Percentiles rank a stretch among this genome's conserved stretches.
Evolutionary conservation across 140 eudicot genomes (phyloP).

Genomic region (Eryngium alpinum): DNA sequence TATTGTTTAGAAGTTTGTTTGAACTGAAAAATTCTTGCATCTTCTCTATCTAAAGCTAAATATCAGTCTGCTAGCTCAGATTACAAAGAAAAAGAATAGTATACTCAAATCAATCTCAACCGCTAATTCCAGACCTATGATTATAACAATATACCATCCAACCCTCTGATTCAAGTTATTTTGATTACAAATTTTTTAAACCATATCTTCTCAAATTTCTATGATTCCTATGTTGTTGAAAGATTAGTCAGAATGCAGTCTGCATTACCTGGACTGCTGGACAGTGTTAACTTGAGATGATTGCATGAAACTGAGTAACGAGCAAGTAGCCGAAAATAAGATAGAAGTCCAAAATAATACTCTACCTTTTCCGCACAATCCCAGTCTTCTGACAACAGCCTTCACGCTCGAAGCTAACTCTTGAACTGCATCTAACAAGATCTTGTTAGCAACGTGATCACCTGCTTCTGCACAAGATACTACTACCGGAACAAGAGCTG

Average conservation of each 20-base stretch:
- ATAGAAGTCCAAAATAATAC: not conserved
- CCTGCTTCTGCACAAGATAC: slow-evolving; percentile 81
- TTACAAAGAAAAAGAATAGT: not conserved
- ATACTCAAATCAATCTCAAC: not conserved
- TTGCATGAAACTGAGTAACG: not conserved
- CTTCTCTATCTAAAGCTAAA: not conserved
- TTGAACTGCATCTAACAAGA: slow-evolving; percentile 64
- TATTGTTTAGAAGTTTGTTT: not conserved
- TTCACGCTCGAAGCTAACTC: slow-evolving; percentile 77
- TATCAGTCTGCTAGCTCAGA: not conserved
- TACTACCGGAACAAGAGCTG: slow-evolving; percentile 70
- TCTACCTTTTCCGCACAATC: slow-evolving; percentile 69
- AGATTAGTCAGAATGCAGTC: too few species aligned
- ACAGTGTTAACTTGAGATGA: not conserved
- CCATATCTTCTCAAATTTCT: not conserved
- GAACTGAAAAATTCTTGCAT: not conserved
- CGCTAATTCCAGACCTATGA: not conserved
- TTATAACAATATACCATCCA: not conserved
- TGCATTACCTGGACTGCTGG: too few species aligned
- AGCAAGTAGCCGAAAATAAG: not conserved
- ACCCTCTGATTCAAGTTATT: not conserved
- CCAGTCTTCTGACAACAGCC: slow-evolving; percentile 72
- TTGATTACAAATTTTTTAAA: too few species aligned
- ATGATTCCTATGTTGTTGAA: not conserved
- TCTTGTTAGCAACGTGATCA: slow-evolving; percentile 70